Percentiles rank a stretch among this genome's conserved stretches.
These are phyloP conservation scores for Aspergillus floridensis DNA, from an alignment of 2,329 filamentous ascomycete species.

Conservation along the genomic window DNA sequence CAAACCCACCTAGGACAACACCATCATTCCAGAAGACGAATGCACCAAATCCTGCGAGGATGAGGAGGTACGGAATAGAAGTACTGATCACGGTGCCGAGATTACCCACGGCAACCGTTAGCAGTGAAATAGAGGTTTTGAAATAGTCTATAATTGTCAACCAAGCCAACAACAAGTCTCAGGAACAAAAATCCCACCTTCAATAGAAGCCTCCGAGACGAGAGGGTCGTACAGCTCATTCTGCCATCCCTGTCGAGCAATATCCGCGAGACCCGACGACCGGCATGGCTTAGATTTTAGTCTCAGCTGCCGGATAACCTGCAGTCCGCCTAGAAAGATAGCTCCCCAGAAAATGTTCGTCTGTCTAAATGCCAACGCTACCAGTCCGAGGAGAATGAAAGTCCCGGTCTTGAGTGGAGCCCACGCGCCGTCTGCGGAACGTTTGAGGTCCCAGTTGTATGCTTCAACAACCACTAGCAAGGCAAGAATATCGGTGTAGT, in stretches of 20 bases:
- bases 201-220: conserved; percentile 47
- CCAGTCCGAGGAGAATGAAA: conserved; percentile 59
- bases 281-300: conserved; percentile 26
- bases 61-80: conserved; percentile 54
- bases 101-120: conserved; percentile 53
- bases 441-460: conserved; percentile 55
- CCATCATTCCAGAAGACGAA: conserved; percentile 88
- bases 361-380: conserved; percentile 76
- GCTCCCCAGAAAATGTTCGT: conserved; percentile 96
- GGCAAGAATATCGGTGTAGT: conserved; percentile 90
- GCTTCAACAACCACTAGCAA: conserved; percentile 70
- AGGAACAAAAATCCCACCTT: conserved; percentile 40
- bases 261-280: conserved; percentile 27
- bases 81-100: conserved; percentile 40
- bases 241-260: conserved; percentile 33
- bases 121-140: conserved; percentile 61
- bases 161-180: background rate
- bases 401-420: conserved; percentile 26
- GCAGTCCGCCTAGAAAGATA: conserved; percentile 47
- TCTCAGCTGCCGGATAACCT: conserved; percentile 38
- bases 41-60: conserved; percentile 65
- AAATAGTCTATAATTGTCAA: conserved; percentile 45
- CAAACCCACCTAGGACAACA: conserved; percentile 73
- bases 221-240: conserved; percentile 52
- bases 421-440: conserved; percentile 22